Evolutionary conservation across 768 basidiomycete species (phyloP).

Genomic region (Serpula lacrymans): DNA sequence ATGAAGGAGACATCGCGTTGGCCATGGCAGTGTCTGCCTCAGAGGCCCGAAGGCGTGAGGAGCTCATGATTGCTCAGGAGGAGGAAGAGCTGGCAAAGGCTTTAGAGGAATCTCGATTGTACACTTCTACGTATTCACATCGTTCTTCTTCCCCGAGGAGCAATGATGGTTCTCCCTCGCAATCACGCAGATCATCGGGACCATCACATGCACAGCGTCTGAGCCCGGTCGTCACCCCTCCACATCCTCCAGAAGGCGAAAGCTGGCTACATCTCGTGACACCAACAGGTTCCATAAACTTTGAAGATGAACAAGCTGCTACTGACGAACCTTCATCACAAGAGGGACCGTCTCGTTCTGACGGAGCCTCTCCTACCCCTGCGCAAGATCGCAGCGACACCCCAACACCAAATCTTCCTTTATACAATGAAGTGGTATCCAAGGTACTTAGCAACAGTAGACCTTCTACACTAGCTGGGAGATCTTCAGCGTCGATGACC

Average conservation of each 20-base stretch:
- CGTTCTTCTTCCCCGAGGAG: constrained; percentile 14
- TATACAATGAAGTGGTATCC: not conserved
- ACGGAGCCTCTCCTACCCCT: too few relatives aligned
- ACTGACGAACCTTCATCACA: constrained; percentile 28
- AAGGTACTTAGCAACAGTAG: constrained; percentile 10
- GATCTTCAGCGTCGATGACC: too few relatives aligned
- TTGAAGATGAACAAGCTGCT: not conserved
- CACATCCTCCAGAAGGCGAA: constrained; percentile 21
- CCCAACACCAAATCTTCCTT: too few relatives aligned
- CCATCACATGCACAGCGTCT: constrained; percentile 15
- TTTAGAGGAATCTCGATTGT: constrained; percentile 48
- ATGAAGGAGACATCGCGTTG: constrained; percentile 45
- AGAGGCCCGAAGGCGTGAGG: constrained; percentile 32
- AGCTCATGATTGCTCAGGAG: constrained; percentile 36
- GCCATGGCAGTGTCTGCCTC: constrained; percentile 44
- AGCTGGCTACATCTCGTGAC: constrained; percentile 30
- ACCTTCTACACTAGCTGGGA: too few relatives aligned
- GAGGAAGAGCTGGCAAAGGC: constrained; percentile 68
- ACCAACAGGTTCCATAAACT: constrained; percentile 17
- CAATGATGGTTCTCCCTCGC: constrained; percentile 4
- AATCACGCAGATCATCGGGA: constrained; percentile 13
- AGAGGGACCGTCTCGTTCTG: constrained; percentile 7
- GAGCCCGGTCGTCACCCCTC: constrained; percentile 7
- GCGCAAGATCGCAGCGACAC: not conserved
- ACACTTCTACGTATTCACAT: constrained; percentile 10